These are phyloP conservation scores for Kazachstania bromeliacearum DNA, from an alignment of 805 yeast genomes.

Conservation along the genomic window DNA sequence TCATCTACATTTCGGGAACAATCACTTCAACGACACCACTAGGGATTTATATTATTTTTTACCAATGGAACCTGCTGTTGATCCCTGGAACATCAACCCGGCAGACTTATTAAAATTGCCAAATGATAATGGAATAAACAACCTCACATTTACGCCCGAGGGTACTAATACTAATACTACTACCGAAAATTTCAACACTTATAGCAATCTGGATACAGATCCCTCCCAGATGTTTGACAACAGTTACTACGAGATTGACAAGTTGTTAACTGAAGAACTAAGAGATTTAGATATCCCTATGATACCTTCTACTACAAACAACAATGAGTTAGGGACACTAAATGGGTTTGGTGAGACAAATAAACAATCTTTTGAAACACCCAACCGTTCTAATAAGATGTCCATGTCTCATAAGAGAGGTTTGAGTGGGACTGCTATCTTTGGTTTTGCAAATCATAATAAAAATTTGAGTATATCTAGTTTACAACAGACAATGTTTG, in stretches of 20 bases:
- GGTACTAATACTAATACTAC: slow-evolving; percentile 1
- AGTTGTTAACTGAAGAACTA: slow-evolving; percentile 47
- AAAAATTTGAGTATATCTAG: slow-evolving; percentile 57
- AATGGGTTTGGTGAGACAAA: background rate
- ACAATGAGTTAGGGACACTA: background rate
- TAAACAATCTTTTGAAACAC: background rate
- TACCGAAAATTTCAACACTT: background rate
- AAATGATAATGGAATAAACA: background rate
- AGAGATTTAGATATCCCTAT: slow-evolving; percentile 56
- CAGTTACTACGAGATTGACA: slow-evolving; percentile 45
- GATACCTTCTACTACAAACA: slow-evolving; percentile 10
- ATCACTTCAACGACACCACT: no score
- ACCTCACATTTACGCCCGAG: background rate
- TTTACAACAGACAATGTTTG: slow-evolving; percentile 10
- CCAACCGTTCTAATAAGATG: background rate
- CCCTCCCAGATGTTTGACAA: slow-evolving; percentile 32
- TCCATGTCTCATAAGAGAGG: slow-evolving; percentile 44
- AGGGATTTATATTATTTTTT: no score
- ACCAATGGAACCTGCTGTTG: slow-evolving; percentile 2
- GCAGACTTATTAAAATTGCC: background rate
- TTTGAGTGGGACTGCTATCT: slow-evolving; percentile 71
- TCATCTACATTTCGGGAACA: no score
- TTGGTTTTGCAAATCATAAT: slow-evolving; percentile 60
- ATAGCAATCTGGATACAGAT: background rate
- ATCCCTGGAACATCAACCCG: slow-evolving; percentile 4